Conservation (phyloP, 139 green algal species). For the Chlorella sp. region DNA sequence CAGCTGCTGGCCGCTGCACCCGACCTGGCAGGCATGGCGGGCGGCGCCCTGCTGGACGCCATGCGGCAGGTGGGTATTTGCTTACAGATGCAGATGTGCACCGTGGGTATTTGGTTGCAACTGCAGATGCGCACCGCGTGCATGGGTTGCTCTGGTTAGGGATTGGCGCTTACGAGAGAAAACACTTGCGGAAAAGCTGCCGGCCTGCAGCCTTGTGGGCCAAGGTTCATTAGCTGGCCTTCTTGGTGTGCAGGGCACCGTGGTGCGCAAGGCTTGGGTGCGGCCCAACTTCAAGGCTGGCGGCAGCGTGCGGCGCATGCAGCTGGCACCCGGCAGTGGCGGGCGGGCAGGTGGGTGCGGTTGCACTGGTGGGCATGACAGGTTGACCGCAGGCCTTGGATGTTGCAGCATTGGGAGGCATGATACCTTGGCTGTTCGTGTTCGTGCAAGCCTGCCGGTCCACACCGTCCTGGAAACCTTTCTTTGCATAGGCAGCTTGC, state of each 20-base stretch:
- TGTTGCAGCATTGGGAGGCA: too few relatives aligned
- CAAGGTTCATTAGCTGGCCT: too few relatives aligned
- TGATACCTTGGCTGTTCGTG: not conserved
- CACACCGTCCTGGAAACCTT: too few relatives aligned
- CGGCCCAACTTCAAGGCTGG: conserved; percentile 27
- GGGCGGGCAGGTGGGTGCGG: not conserved
- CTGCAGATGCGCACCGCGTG: too few relatives aligned
- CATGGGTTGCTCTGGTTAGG: too few relatives aligned
- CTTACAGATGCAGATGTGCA: too few relatives aligned
- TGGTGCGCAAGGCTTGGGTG: conserved; percentile 35
- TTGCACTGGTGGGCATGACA: not conserved
- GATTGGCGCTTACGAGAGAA: too few relatives aligned
- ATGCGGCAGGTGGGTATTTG: conserved; percentile 7
- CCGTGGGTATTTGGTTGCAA: too few relatives aligned
- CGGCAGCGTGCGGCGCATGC: conserved; percentile 9
- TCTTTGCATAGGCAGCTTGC: not conserved
- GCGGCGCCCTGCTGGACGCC: not conserved
- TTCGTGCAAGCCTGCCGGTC: not conserved
- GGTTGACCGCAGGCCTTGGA: too few relatives aligned
- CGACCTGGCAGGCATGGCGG: not conserved
- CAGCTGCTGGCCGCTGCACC: conserved; percentile 28
- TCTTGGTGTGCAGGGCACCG: conserved; percentile 8
- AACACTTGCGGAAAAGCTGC: too few relatives aligned
- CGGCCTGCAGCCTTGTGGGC: too few relatives aligned
- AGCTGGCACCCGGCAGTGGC: not conserved